These are phyloP conservation scores for Fistulinella prunicolor DNA, from an alignment of 768 basidiomycete genomes.

Conservation along the genomic window DNA sequence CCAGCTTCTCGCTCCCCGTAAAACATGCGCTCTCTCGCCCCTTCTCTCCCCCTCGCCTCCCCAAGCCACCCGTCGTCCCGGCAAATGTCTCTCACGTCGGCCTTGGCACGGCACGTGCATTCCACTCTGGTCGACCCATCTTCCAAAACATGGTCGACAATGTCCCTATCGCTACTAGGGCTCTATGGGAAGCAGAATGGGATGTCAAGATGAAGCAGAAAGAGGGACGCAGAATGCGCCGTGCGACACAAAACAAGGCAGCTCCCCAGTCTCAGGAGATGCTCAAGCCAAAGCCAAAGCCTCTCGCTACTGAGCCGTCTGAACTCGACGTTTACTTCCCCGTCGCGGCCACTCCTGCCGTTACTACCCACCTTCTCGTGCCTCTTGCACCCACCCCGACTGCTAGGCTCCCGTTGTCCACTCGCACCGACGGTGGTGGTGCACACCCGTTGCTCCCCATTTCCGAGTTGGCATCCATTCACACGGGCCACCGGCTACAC, in stretches of 20 bases:
- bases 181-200: constrained; percentile 73
- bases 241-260: constrained; percentile 18
- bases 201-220: constrained; percentile 55
- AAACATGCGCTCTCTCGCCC: constrained; percentile 50
- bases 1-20: constrained; percentile 54
- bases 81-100: constrained; percentile 63
- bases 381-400: constrained; percentile 77
- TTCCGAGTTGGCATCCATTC: constrained; percentile 48
- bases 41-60: constrained; percentile 49
- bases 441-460: constrained; percentile 50
- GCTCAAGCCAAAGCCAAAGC: constrained; percentile 23
- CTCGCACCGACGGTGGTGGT: constrained; percentile 10
- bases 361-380: constrained; percentile 67
- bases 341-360: constrained; percentile 30
- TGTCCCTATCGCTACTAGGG: constrained; percentile 71
- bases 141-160: constrained; percentile 81
- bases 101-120: constrained; percentile 72
- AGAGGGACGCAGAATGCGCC: constrained; percentile 23
- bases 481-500: constrained; percentile 53
- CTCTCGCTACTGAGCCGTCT: constrained; percentile 14
- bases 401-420: constrained; percentile 56
- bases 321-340: constrained; percentile 67
- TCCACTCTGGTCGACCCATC: constrained; percentile 67
- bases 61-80: constrained; percentile 51
- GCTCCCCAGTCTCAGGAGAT: constrained; percentile 26